phyloP scores from a whole-genome alignment of 2,329 filamentous ascomycete species.

The Blastomyces parvus region DNA sequence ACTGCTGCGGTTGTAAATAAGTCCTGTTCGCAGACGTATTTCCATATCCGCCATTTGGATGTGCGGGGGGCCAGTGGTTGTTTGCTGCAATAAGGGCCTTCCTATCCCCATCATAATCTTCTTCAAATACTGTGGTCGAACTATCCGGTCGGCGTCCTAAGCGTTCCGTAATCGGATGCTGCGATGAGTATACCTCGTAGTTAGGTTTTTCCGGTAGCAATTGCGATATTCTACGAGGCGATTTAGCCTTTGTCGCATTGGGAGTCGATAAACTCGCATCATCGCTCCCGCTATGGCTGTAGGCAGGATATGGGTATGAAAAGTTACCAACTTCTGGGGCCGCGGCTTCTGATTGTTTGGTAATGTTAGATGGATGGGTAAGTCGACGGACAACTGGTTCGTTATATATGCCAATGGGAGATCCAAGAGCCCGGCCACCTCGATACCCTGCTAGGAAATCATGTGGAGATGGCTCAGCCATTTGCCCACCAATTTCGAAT shows the following conservation, averaged over 20 bases:
- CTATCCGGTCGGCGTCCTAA: conserved; percentile 22
- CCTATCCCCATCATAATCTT: conserved; percentile 27
- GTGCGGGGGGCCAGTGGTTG: not conserved
- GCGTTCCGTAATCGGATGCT: conserved; percentile 26
- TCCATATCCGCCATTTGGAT: not conserved
- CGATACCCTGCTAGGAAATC: conserved; percentile 15
- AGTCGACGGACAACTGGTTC: conserved; percentile 5
- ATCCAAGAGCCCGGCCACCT: conserved; percentile 5
- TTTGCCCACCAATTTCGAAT: conserved; percentile 32
- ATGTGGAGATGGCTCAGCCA: conserved; percentile 26
- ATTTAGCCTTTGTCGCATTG: conserved; percentile 25
- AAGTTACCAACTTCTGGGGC: not conserved
- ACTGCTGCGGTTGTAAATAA: no score
- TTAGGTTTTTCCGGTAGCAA: conserved; percentile 29
- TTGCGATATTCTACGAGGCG: conserved; percentile 31
- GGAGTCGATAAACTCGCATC: conserved; percentile 15
- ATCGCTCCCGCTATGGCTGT: not conserved
- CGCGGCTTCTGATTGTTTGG: not conserved
- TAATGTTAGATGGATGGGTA: not conserved
- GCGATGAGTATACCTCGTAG: conserved; percentile 30
- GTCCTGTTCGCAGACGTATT: not conserved
- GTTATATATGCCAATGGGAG: conserved; percentile 15
- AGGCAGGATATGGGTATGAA: not conserved
- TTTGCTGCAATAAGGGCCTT: not conserved
- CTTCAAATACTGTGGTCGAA: conserved; percentile 31